Percentiles rank a stretch among this genome's conserved stretches.
Evolutionary conservation across 805 yeast species (phyloP).

Genomic region (Danielia oregonensis): DNA sequence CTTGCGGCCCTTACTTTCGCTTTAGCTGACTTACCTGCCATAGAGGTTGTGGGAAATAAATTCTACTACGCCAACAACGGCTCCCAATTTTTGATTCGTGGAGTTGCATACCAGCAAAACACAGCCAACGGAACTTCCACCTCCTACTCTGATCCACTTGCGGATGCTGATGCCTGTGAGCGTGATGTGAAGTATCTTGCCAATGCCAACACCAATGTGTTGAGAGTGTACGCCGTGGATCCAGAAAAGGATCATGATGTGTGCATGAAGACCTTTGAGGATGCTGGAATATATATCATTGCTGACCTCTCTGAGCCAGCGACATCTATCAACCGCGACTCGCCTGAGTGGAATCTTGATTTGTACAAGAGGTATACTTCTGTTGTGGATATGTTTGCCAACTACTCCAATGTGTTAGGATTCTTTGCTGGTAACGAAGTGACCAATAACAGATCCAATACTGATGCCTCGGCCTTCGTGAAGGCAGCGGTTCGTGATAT

Average conservation of each 20-base stretch:
- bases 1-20: constrained; percentile 9
- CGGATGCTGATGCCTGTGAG: constrained; percentile 63
- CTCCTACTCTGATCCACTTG: constrained; percentile 68
- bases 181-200: constrained; percentile 79
- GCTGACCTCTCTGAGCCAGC: constrained; percentile 64
- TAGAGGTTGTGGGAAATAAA: constrained; percentile 74
- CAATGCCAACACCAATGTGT: constrained; percentile 66
- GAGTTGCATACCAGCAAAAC: constrained; percentile 78
- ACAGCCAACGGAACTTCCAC: constrained; percentile 43
- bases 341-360: constrained; percentile 73
- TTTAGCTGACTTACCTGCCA: constrained; percentile 23
- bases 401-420: constrained; percentile 81
- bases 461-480: constrained; percentile 89
- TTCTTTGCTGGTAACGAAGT: constrained; percentile 99
- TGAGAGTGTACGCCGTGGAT: constrained; percentile 85
- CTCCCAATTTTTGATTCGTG: constrained; percentile 71
- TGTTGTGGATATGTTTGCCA: constrained; percentile 76
- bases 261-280: constrained; percentile 56
- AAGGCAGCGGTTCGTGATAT: constrained; percentile 94
- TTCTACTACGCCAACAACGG: constrained; percentile 76
- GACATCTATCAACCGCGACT: constrained; percentile 67
- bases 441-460: constrained; percentile 74
- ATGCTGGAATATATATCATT: constrained; percentile 43
- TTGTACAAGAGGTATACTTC: constrained; percentile 72
- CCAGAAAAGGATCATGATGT: constrained; percentile 62